Evolutionary conservation across 192 early-diverging fungal genomes (phyloP), one percentile per base, ranked within the genome.

Genomic region (Linnemannia exigua): DNA sequence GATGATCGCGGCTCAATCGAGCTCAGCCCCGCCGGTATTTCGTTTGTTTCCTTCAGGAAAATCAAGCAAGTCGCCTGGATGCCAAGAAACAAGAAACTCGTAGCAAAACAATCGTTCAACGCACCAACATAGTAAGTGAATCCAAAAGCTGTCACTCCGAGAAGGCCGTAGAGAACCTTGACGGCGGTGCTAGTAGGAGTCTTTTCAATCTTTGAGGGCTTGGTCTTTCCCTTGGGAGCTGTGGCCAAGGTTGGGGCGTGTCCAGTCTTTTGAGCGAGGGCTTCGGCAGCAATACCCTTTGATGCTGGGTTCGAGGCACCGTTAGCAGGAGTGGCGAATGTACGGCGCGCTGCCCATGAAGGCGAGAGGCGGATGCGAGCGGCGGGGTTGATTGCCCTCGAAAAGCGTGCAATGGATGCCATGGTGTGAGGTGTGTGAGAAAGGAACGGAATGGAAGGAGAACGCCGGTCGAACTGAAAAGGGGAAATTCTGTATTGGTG

Each of bases 221-320:
- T 91, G 72, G 89, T 90, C 72, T 90, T 88, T 36, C 90, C 85
- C 74, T 91, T 91, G 41, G 90, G 90, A 2, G 81, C 77, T 36
- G 89, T 91, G 12, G 87, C 74, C 76, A 79, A 84, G 44, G 77
- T 77, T 36, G 77, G 63, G 20, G 52, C 74, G 28, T 67, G 74
- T 41, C 88, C 85, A 17, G 84, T 88, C 68, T 89, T 89, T 72
- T 87, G 81, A 17, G 89, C 88, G 4, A 90, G 79, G 16, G 79
- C 88, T 70, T 89, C 91, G 31, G 87, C 88, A 52, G 89, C 88
- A n/a, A 91, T 80, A 36, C 76, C 82, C 47, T 72, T 79, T 28
- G 77, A 72, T 28, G 84, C 35, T 20, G 84, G 74, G 15, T 79
- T 72, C 3, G 46, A 28, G 19, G 68, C 75, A 11, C 61, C 81